Evolutionary conservation across 2,329 filamentous ascomycete genomes (phyloP).

Genomic region (Ophiosphaerella narmari): DNA sequence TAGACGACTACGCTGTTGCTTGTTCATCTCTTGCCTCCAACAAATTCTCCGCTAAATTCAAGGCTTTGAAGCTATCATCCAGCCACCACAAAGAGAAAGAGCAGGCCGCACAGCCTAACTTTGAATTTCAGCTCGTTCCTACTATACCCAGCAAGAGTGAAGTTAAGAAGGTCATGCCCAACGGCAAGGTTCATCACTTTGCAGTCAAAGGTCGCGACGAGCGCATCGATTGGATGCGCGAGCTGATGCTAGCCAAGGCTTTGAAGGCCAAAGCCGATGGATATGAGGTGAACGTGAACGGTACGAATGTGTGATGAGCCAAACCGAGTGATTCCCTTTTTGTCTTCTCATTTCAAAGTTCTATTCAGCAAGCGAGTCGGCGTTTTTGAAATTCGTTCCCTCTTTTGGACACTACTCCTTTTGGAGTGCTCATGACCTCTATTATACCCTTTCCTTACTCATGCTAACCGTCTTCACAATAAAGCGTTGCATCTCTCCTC

Average conservation of each 20-base stretch:
- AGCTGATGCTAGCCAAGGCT: slow-evolving; percentile 89
- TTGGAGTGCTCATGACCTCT: slow-evolving; percentile 22
- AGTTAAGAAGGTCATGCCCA: slow-evolving; percentile 41
- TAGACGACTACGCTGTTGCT: slow-evolving; percentile 85
- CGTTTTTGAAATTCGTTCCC: slow-evolving; percentile 12
- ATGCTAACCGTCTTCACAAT: slow-evolving; percentile 8
- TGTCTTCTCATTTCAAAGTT: slow-evolving; percentile 5
- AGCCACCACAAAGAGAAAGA: slow-evolving; percentile 59
- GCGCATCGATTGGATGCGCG: slow-evolving; percentile 95
- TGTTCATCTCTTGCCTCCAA: slow-evolving; percentile 78
- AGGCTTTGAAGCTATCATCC: slow-evolving; percentile 66
- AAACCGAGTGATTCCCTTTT: neutral
- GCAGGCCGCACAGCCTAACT: slow-evolving; percentile 64
- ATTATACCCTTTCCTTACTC: slow-evolving; percentile 37
- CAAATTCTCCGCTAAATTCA: slow-evolving; percentile 88
- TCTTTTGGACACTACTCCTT: slow-evolving; percentile 13
- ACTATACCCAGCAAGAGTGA: slow-evolving; percentile 57
- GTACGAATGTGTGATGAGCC: slow-evolving; percentile 44
- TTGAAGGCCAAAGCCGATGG: slow-evolving; percentile 82
- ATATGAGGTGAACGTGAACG: slow-evolving; percentile 81
- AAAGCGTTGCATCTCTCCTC: slow-evolving; percentile 10
- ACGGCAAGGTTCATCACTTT: slow-evolving; percentile 88
- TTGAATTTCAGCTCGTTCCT: slow-evolving; percentile 84
- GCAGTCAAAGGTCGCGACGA: slow-evolving; percentile 86
- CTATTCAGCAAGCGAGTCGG: slow-evolving; percentile 23